phyloP scores from a whole-genome alignment of 129 eudicot genomes.

The Flaveria brownii region DNA sequence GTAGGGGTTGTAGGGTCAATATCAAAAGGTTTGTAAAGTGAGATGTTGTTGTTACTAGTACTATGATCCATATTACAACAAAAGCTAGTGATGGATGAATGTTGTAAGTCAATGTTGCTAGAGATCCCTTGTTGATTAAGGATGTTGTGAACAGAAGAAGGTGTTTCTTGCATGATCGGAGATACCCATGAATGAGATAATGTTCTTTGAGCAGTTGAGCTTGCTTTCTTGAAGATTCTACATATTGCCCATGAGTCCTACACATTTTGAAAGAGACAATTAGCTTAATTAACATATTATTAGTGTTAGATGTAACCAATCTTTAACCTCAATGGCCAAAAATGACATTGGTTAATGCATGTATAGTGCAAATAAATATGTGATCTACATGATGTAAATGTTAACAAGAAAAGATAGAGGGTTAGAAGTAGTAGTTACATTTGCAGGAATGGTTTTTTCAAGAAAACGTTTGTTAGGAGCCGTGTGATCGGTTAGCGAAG shows the following conservation, averaged over 20 bases:
- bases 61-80: slow-evolving; percentile 42
- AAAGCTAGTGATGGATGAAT: slow-evolving; percentile 44
- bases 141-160: slow-evolving; percentile 36
- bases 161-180: slow-evolving; percentile 41
- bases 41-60: slow-evolving; percentile 20
- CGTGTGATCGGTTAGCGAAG: slow-evolving; percentile 57
- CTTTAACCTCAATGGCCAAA: too few species aligned
- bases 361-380: background rate
- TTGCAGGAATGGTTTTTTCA: slow-evolving; percentile 73
- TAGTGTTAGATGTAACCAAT: too few species aligned
- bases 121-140: slow-evolving; percentile 33
- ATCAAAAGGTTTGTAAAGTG: slow-evolving; percentile 44
- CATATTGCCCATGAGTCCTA: slow-evolving; percentile 99
- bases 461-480: slow-evolving; percentile 54
- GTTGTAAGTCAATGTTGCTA: slow-evolving; percentile 30
- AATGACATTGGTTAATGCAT: too few species aligned
- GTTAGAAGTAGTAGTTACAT: slow-evolving; percentile 48
- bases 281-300: slow-evolving; percentile 14
- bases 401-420: background rate
- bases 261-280: slow-evolving; percentile 22
- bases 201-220: slow-evolving; percentile 73
- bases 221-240: slow-evolving; percentile 93
- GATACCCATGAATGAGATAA: slow-evolving; percentile 85
- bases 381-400: slow-evolving; percentile 15
- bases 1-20: slow-evolving; percentile 40